phyloP scores from a whole-genome alignment of 345 rosid genomes.

The Stellera chamaejasme region DNA sequence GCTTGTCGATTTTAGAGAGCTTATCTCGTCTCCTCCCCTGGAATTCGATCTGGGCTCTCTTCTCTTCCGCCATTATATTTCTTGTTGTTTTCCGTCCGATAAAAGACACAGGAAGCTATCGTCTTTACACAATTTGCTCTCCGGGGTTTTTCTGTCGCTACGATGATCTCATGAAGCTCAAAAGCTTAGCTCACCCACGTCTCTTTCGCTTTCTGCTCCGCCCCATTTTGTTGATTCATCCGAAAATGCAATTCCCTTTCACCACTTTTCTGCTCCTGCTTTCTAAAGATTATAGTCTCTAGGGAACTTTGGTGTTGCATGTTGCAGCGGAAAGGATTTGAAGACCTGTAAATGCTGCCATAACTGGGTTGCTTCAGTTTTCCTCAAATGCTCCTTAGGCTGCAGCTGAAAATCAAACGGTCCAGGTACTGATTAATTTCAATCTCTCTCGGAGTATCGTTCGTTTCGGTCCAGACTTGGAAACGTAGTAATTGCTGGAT shows the following conservation, averaged over 20 bases:
- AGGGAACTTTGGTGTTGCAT: conserved; percentile 4
- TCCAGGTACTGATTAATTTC: conserved; percentile 16
- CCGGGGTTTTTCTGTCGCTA: background rate
- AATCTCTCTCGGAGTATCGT: background rate
- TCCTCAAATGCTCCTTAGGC: conserved; percentile 2
- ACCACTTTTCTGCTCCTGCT: too few relatives aligned
- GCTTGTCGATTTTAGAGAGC: background rate
- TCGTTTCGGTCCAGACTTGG: background rate
- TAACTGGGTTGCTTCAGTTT: conserved; percentile 1
- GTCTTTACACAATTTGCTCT: background rate
- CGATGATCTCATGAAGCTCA: too few relatives aligned
- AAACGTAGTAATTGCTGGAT: conserved; percentile 11
- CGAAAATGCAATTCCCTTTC: background rate
- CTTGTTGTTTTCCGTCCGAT: background rate
- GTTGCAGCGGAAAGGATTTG: background rate
- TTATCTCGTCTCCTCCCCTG: too few relatives aligned
- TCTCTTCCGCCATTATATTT: background rate
- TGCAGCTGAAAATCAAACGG: background rate
- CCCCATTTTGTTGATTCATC: too few relatives aligned
- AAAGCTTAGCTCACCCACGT: too few relatives aligned
- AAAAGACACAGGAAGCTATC: too few relatives aligned
- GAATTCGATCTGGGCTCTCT: background rate
- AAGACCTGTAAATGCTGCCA: conserved; percentile 1
- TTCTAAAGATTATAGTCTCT: conserved; percentile 23
- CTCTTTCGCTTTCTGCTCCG: too few relatives aligned